Base-by-base conservation (phyloP, 305 asterid species). In the Fraxinus albicans region DNA sequence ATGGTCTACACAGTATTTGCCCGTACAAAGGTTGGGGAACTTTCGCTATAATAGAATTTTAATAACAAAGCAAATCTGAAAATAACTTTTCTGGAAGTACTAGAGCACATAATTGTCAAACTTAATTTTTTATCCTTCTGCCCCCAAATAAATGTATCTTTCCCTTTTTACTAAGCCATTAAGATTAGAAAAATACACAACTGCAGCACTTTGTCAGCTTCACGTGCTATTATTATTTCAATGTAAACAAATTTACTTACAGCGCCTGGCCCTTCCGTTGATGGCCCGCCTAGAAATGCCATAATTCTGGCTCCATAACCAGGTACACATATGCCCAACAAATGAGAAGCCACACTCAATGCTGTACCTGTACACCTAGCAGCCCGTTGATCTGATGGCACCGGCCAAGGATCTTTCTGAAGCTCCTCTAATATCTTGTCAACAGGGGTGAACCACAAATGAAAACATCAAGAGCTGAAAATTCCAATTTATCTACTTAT, bases 371-470 rank as follows among this genome's bases (percentile, higher is more conserved):
- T 93, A 88, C 98, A 95, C 86, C 99, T 90, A 81, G 97, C 91
- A 72, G 97, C 92, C 78, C 99, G 90, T 86, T 93, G 97, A 88
- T 96, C 99, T 42, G 98, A 86, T 80, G 95, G 91, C 74, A 92
- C 95, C 40, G 97, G 97, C 99, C 99, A 96, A 84, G 98, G 97
- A 89, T 96, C 99, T 87, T 89, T 95, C 88, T 92, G 99, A 86
- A 96, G 99, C 90, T 96, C 99, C 86, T 96, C 98, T 88, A 96
- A 86, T 86, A 96, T 93, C 99, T 94, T 87, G 87, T 83, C 84
- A 60, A 70, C 78, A 85, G 40, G 69, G 77, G 60, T 78, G 75
- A 58, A 77, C 77, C 25, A 53, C 75, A 81, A 85, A 47, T 67
- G 34, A 36, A 83, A 80, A 47, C 69, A 74, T 76, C 84, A 84